Base-by-base conservation (phyloP, 768 basidiomycete species). In the Tulasnella sp. region DNA sequence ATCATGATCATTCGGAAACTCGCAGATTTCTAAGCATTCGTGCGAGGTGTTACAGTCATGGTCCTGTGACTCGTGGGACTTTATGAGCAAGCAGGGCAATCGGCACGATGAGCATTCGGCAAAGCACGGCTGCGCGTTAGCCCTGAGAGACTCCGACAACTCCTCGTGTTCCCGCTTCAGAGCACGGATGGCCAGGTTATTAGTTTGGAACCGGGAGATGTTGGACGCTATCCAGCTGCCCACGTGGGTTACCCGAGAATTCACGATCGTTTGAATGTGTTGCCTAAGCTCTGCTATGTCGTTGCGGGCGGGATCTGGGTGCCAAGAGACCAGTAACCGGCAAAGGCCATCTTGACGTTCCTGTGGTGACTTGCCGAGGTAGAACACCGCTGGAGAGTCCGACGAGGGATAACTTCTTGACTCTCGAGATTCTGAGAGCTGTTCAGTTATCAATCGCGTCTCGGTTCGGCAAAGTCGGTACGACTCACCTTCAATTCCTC, bases 41-140 rank as follows among this genome's bases (percentile, higher is more conserved):
- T 84, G 83, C 21, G 69, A 63, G 0, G 83, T 79, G 27, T 68
- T 67, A 60, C 82, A 84, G 53, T 79, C 68, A 62, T 84, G 82
- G n/a, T 11, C 13, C 10, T 65, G 62, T 0, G 68, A 68, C 4
- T 74, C 73, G 60, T 84, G 83, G 15, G 69, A 70, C 4, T 75
- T 73, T 52, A 70, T 70, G 24, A 70, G 73, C 8, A 82, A 52
- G 61, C 83, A 84, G 21, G 69, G 63, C 1, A 83, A 69, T 43
- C 77, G 73, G 65, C 83, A 84, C 3, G 58, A 58, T 1, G 63
- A 62, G 63, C 83, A 84, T 51, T 73, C 70, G 60, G 73, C 64
- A 50, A 73, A 73, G 67, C 83, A 84, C 1, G 82, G 66, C 60
- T 79, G 75, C 0, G 78, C 68, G 47, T 70, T 75, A 3, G 72